Base-by-base conservation (phyloP, 192 early-diverging fungal species). In the Coemansia aciculifera region DNA sequence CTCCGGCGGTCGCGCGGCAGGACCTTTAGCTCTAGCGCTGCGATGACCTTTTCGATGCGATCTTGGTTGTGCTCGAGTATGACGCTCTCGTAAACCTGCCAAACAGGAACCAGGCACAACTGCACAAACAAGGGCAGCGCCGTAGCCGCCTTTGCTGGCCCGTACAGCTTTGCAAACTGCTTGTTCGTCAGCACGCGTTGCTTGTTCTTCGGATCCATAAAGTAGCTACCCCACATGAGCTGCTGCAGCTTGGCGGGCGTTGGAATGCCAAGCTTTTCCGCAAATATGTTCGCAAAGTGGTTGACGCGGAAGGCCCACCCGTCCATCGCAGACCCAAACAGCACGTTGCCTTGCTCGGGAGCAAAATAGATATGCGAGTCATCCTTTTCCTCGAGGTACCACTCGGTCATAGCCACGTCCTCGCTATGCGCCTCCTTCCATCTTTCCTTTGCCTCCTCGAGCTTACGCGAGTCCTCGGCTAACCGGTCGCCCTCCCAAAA, bases 301-400 rank as follows among this genome's bases (percentile, higher is more conserved):
- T 93, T 89, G 29, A 92, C 83, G 48, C 95, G 84, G 79, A 99
- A 99, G 17, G 97, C 97, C 98, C 98, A 99, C 5, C 98, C 98
- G 75, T 99, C 96, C 31, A 94, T 91, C 2, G 98, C 98, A 51
- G 90, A 92, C 0, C 94, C 84, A 85, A 99, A 99, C 29, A 99
- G 87, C 59, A 99, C 98, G 73, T 99, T 99, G 48, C 98, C 96
- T 49, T 87, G 85, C 56, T 95, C 91, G 7, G 98, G 98, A 27
- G 93, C 89, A 83, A 99, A 99, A 69, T 98, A 99, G 42, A 98
- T 91, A 61, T 93, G 88, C 36, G 92, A 90, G 70, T 99, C 96
- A 70, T 99, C 96, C 62, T 90, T 89, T 29, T 95, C 92, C 59
- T 97, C 92, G 29, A 94, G 81, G 32, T 90, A 85, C 93, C 92